Evolutionary conservation across 1,284 basidiomycete genomes (phyloP).

Genomic region (Pholiota adiposa): DNA sequence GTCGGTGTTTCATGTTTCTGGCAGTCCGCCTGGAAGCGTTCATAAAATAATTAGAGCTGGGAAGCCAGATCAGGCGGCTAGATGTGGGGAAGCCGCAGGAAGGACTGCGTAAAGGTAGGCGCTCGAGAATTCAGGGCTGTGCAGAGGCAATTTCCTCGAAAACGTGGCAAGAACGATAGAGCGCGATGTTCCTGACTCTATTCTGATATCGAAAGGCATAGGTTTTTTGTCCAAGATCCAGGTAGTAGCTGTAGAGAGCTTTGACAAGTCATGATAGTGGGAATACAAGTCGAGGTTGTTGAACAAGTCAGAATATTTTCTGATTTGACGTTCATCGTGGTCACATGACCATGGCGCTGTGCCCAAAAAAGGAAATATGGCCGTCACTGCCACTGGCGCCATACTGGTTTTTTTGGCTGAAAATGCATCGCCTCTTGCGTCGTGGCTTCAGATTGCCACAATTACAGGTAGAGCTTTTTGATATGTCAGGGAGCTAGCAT

Average conservation of each 20-base stretch:
- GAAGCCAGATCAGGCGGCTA: neutral
- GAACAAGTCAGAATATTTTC: neutral
- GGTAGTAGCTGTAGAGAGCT: neutral
- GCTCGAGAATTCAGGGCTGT: slow-evolving; percentile 12
- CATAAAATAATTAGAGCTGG: neutral
- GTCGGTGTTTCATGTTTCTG: slow-evolving; percentile 22
- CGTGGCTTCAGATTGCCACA: slow-evolving; percentile 1
- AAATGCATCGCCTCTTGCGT: slow-evolving; percentile 14
- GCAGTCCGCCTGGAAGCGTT: slow-evolving; percentile 5
- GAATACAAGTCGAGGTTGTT: neutral
- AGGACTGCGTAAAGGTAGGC: neutral
- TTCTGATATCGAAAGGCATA: neutral
- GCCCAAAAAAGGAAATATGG: slow-evolving; percentile 1
- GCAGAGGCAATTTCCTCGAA: slow-evolving; percentile 8
- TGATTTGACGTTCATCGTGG: neutral
- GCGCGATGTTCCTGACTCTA: neutral
- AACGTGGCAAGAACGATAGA: slow-evolving; percentile 15
- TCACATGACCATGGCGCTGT: neutral
- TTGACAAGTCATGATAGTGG: slow-evolving; percentile 4
- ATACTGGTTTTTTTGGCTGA: neutral
- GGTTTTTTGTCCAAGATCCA: neutral
- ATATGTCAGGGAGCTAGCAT: slow-evolving; percentile 7
- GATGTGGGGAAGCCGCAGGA: slow-evolving; percentile 11
- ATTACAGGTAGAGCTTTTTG: slow-evolving; percentile 17
- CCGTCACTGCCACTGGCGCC: neutral